These are phyloP conservation scores for Tympanopsis confertula DNA, from an alignment of 2,329 filamentous ascomycete genomes.

Conservation along the genomic window DNA sequence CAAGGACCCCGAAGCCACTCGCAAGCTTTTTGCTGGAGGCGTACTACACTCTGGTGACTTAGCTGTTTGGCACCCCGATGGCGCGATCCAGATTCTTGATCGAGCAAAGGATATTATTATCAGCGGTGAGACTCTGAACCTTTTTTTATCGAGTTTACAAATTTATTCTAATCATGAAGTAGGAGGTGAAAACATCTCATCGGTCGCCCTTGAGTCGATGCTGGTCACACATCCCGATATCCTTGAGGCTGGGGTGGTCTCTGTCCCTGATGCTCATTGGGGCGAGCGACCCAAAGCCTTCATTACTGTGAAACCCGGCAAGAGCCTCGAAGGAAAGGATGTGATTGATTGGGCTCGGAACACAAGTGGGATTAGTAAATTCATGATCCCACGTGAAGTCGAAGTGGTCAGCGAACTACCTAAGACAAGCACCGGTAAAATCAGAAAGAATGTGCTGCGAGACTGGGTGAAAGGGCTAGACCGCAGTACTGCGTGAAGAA, in stretches of 20 bases:
- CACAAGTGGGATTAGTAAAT: slow-evolving; percentile 70
- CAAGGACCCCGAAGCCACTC: slow-evolving; percentile 76
- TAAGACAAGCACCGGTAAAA: slow-evolving; percentile 94
- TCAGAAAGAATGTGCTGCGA: slow-evolving; percentile 85
- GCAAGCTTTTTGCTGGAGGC: slow-evolving; percentile 77
- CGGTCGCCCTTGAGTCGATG: slow-evolving; percentile 82
- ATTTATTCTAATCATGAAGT: slow-evolving; percentile 1
- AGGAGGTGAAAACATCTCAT: slow-evolving; percentile 96
- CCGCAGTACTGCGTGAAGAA: slow-evolving; percentile 7
- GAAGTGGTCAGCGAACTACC: slow-evolving; percentile 80
- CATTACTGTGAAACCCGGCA: slow-evolving; percentile 66
- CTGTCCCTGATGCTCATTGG: slow-evolving; percentile 80
- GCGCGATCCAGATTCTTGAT: slow-evolving; percentile 83
- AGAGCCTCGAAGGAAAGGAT: slow-evolving; percentile 46
- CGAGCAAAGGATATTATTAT: slow-evolving; percentile 98
- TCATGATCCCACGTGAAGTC: slow-evolving; percentile 69
- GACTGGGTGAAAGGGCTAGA: slow-evolving; percentile 64
- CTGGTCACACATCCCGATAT: slow-evolving; percentile 79
- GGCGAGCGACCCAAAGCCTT: slow-evolving; percentile 94
- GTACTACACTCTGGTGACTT: slow-evolving; percentile 82
- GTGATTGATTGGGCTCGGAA: slow-evolving; percentile 80
- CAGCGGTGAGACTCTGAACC: slow-evolving; percentile 45
- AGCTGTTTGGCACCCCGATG: slow-evolving; percentile 85
- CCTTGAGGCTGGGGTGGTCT: slow-evolving; percentile 83
- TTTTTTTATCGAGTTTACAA: slow-evolving; percentile 1